Conservation (phyloP, 2,329 filamentous ascomycete genomes). For the Camptophora hylomeconis region DNA sequence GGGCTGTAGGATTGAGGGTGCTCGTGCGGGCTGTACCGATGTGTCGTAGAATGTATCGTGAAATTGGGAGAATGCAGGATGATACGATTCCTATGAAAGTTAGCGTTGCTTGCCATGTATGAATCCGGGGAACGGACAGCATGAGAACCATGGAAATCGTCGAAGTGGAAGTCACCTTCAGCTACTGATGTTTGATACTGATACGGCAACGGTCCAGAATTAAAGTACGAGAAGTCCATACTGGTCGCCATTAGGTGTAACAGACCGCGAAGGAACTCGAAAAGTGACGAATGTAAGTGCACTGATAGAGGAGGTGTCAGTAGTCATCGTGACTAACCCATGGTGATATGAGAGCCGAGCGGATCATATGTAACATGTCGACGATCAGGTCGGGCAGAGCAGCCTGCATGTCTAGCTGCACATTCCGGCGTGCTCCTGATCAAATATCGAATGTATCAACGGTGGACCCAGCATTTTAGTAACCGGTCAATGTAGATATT, state of each 20-base stretch:
- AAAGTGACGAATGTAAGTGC: no score
- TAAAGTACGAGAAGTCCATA: slow-evolving; percentile 48
- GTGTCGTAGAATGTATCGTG: slow-evolving; percentile 24
- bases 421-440: no score
- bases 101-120: slow-evolving; percentile 4
- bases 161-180: slow-evolving; percentile 28
- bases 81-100: slow-evolving; percentile 22
- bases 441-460: no score
- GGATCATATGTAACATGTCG: no score
- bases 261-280: no score
- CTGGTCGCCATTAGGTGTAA: slow-evolving; percentile 10
- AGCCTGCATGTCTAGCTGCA: no score
- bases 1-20: background rate
- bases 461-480: no score
- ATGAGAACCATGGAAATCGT: slow-evolving; percentile 17
- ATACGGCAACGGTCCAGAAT: slow-evolving; percentile 28
- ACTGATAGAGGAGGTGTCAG: no score
- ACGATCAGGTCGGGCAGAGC: no score
- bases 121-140: slow-evolving; percentile 5
- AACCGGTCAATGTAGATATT: no score
- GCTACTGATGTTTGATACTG: slow-evolving; percentile 27
- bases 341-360: no score
- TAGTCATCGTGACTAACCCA: no score
- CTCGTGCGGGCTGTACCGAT: slow-evolving; percentile 2
- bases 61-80: slow-evolving; percentile 24